Evolutionary conservation across 352 stramenopile species (phyloP).

Genomic region (Globisporangium rhizosaccharum): DNA sequence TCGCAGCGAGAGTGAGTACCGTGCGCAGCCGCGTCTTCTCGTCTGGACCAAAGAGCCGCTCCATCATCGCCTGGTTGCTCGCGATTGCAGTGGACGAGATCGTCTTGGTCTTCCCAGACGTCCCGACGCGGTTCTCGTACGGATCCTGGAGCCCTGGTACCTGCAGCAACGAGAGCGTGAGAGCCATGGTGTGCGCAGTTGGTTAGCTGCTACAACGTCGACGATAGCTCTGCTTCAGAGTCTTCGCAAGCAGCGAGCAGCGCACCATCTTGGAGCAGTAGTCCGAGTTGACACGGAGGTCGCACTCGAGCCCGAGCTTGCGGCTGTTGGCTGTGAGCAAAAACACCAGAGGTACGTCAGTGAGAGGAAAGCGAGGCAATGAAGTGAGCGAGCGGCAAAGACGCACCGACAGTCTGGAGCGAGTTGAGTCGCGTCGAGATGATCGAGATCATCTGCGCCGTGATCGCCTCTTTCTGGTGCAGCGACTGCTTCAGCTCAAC

Average conservation of each 20-base stretch:
- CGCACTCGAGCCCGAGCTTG: slow-evolving; percentile 68
- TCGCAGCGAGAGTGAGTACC: slow-evolving; percentile 11
- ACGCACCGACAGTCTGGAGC: slow-evolving; percentile 51
- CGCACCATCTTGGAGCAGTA: slow-evolving; percentile 69
- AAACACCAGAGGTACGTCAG: too few species aligned
- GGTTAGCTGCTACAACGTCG: neutral
- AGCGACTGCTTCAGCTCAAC: slow-evolving; percentile 48
- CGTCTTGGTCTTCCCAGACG: slow-evolving; percentile 30
- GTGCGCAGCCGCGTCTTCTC: slow-evolving; percentile 55
- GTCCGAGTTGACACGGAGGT: slow-evolving; percentile 63
- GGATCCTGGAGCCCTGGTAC: slow-evolving; percentile 45
- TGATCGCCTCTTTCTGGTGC: slow-evolving; percentile 72
- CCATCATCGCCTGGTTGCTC: slow-evolving; percentile 71
- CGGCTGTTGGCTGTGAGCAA: slow-evolving; percentile 41
- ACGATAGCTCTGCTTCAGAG: neutral
- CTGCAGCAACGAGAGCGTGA: slow-evolving; percentile 3
- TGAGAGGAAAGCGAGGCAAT: neutral
- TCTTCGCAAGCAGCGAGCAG: neutral
- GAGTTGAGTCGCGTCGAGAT: slow-evolving; percentile 60
- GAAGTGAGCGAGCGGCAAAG: neutral
- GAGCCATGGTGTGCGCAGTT: neutral
- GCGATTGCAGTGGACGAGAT: slow-evolving; percentile 37
- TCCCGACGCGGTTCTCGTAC: slow-evolving; percentile 45
- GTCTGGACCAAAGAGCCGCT: slow-evolving; percentile 67
- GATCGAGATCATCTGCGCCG: slow-evolving; percentile 78